Evolutionary conservation across 495 filamentous ascomycete genomes (phyloP).

Genomic region (Aspergillus olivimuriae): DNA sequence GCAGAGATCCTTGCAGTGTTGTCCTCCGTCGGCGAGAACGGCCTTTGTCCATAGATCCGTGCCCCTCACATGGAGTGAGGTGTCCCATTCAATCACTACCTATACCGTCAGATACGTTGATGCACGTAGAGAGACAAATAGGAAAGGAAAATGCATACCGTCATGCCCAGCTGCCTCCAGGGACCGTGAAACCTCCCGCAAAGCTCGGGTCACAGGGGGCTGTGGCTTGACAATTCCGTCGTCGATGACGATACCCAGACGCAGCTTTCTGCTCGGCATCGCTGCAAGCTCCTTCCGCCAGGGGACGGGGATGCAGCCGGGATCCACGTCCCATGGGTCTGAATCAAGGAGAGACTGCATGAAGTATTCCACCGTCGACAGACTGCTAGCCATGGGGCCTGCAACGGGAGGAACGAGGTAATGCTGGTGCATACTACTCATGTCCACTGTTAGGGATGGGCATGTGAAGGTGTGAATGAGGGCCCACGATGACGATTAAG

Average conservation of each 20-base stretch:
- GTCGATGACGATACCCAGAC: conserved; percentile 45
- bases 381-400: conserved; percentile 37
- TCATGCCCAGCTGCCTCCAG: conserved; percentile 38
- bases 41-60: conserved; percentile 41
- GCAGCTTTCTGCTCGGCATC: conserved; percentile 25
- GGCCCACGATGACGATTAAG: neutral
- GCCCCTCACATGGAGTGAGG: conserved; percentile 23
- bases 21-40: conserved; percentile 55
- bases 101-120: neutral
- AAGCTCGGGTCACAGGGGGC: conserved; percentile 43
- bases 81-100: conserved; percentile 40
- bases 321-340: conserved; percentile 37
- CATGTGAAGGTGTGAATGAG: no score
- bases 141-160: conserved; percentile 24
- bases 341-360: conserved; percentile 29
- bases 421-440: conserved; percentile 18
- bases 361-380: conserved; percentile 37
- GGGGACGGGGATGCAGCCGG: conserved; percentile 35
- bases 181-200: conserved; percentile 36
- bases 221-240: conserved; percentile 52
- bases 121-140: neutral
- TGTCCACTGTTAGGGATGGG: neutral
- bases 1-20: conserved; percentile 41
- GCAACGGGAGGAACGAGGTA: conserved; percentile 30
- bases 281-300: conserved; percentile 33